A percentile compares a stretch with the other conserved stretches of the same genome.
These are phyloP conservation scores for Candolleomyces efflorescens DNA, from an alignment of 768 basidiomycete genomes.

Conservation along the genomic window DNA sequence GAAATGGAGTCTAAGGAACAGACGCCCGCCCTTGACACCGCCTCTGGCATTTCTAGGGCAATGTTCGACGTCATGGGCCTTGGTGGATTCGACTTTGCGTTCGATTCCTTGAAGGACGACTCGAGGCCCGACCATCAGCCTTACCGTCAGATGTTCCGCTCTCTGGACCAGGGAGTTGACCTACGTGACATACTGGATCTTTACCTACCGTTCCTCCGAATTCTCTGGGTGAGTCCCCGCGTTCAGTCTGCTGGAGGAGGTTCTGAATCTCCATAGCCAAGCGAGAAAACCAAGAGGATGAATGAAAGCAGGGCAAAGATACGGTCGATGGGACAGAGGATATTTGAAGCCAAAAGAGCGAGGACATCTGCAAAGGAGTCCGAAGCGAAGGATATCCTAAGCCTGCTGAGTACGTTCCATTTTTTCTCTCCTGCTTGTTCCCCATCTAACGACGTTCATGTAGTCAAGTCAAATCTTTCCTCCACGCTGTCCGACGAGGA, in stretches of 20 bases:
- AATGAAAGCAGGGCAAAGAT: slow-evolving; percentile 37
- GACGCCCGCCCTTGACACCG: slow-evolving; percentile 39
- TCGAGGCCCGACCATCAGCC: slow-evolving; percentile 44
- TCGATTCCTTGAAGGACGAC: slow-evolving; percentile 45
- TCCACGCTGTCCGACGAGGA: slow-evolving; percentile 55
- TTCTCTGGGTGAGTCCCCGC: slow-evolving; percentile 35
- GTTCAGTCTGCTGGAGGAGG: neutral
- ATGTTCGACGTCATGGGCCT: slow-evolving; percentile 64
- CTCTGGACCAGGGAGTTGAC: slow-evolving; percentile 42
- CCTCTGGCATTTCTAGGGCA: slow-evolving; percentile 55
- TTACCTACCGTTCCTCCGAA: slow-evolving; percentile 42
- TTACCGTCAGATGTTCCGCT: slow-evolving; percentile 45
- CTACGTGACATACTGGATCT: slow-evolving; percentile 38
- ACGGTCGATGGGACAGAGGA: slow-evolving; percentile 33
- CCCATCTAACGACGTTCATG: neutral
- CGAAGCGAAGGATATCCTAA: slow-evolving; percentile 42
- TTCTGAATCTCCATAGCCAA: slow-evolving; percentile 30
- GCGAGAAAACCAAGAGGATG: slow-evolving; percentile 33
- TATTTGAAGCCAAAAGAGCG: slow-evolving; percentile 40
- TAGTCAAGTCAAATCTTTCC: slow-evolving; percentile 60
- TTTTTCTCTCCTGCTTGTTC: neutral
- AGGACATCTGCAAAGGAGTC: slow-evolving; percentile 26
- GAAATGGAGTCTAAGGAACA: slow-evolving; percentile 9
- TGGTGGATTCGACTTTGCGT: slow-evolving; percentile 51
- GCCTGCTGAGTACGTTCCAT: slow-evolving; percentile 38